Evolutionary conservation across 768 basidiomycete species (phyloP), one percentile per base, ranked within the genome.

Genomic region (Agaricus blazei): DNA sequence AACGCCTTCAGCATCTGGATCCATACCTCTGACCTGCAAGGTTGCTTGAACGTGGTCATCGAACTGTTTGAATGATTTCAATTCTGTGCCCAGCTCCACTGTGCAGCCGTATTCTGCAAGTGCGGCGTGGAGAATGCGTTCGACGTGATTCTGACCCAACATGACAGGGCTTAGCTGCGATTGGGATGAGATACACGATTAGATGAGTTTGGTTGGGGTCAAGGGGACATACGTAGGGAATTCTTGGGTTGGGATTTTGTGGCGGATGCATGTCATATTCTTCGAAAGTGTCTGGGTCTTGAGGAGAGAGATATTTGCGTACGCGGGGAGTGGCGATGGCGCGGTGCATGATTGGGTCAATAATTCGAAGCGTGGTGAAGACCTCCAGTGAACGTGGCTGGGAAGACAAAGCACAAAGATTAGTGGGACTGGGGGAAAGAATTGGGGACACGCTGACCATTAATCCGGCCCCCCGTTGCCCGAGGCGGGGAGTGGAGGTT

Each of bases 51-150:
- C 74, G 29, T 58, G 57, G 31, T 70, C 67, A 1, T 65, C 63
- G 8, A 60, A 58, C 53, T 80, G 74, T 48, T 70, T 64, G 43
- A 82, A 74, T 0, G 74, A 73, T n/a, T 62, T 40, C 7, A 82
- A 70, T 53, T 77, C 76, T 1, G 75, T 76, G 14, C 72, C 73
- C n/a, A 73, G 52, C 57, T 83, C 78, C 12, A 77, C 74, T 12
- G 40, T 41, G 48, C 68, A 70, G 0, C 67, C 66, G 28, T 70
- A 64, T 49, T 67, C 62, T 3, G 64, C 68, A 28, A 77, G 62
- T 14, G 65, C 65, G 2, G 59, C 59, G 40, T 70, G 71, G n/a
- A 77, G 65, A 29, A 75, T 66, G n/a, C 59, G 65, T 57, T 79
- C 77, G 27, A 70, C 34, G 11, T 56, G 60, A 40, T 70, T 70